phyloP scores from a whole-genome alignment of 805 yeast species.

The Priceomyces castillae region DNA sequence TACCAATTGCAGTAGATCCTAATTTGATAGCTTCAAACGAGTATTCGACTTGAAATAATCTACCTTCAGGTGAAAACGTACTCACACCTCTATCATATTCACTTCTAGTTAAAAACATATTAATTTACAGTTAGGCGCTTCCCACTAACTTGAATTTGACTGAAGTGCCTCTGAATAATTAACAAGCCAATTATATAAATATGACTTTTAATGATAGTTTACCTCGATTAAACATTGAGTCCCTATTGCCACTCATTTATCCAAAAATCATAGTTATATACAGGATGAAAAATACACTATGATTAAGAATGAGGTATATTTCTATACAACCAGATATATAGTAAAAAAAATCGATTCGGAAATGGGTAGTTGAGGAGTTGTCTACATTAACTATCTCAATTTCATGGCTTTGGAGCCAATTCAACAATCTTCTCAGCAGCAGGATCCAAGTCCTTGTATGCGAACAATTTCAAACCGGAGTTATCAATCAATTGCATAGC shows the following conservation, averaged over 20 bases:
- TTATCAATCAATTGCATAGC: conserved; percentile 84
- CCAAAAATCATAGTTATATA: neutral
- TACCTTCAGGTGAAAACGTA: conserved; percentile 98
- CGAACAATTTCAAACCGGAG: conserved; percentile 89
- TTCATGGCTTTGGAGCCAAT: conserved; percentile 42
- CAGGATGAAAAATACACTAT: neutral
- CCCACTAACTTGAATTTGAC: neutral
- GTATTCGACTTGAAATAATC: conserved; percentile 96
- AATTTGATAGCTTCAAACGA: conserved; percentile 94
- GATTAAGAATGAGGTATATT: neutral
- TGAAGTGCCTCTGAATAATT: neutral
- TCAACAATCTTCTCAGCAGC: conserved; percentile 95
- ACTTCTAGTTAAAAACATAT: conserved; percentile 97
- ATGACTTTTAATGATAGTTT: neutral
- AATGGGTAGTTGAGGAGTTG: neutral
- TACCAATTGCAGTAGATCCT: conserved; percentile 98
- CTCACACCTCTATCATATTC: conserved; percentile 99
- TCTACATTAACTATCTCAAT: neutral
- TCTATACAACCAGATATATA: neutral
- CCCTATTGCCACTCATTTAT: conserved; percentile 1
- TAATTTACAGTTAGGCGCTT: neutral
- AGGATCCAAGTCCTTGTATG: conserved; percentile 89
- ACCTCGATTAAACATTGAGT: neutral
- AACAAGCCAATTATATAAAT: neutral
- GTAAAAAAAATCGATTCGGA: neutral